Conservation (phyloP, 257 asterid genomes). For the Nicotiana sylvestris region DNA sequence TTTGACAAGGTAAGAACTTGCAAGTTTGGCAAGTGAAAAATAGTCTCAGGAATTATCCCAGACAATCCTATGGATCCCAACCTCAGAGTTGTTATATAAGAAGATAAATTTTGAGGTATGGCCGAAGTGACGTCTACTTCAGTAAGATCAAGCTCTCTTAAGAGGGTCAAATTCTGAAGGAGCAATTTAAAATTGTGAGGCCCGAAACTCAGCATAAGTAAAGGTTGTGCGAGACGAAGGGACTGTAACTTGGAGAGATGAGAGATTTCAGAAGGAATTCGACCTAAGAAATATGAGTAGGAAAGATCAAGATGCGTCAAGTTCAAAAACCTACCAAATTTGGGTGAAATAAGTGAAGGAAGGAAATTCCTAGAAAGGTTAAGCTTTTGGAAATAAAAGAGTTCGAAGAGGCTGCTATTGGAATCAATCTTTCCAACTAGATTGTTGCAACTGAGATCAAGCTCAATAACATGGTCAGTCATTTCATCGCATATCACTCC, state of each 20-base stretch:
- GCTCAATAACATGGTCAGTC: too few species aligned
- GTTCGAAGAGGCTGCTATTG: too few species aligned
- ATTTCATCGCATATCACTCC: too few species aligned
- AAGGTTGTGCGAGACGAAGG: conserved; percentile 11
- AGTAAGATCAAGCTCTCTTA: neutral
- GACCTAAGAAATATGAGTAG: conserved; percentile 19
- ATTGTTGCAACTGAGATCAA: too few species aligned
- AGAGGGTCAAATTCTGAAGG: conserved; percentile 20
- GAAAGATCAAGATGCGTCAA: conserved; percentile 20
- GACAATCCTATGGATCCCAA: neutral
- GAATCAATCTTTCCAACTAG: too few species aligned
- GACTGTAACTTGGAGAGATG: conserved; percentile 7
- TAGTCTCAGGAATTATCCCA: too few species aligned
- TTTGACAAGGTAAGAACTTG: too few species aligned
- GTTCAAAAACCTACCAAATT: neutral
- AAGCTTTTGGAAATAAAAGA: too few species aligned
- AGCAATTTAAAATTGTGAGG: conserved; percentile 15
- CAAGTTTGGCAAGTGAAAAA: too few species aligned
- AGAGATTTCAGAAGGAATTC: conserved; percentile 15
- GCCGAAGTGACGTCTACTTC: too few species aligned
- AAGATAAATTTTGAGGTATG: neutral
- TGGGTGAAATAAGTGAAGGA: too few species aligned
- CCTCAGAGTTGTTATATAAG: conserved; percentile 11
- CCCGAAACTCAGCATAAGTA: neutral
- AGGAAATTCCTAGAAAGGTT: too few species aligned